Conservation (phyloP, 2,329 filamentous ascomycete species). For the Chrysoporthe deuterocubensis region DNA sequence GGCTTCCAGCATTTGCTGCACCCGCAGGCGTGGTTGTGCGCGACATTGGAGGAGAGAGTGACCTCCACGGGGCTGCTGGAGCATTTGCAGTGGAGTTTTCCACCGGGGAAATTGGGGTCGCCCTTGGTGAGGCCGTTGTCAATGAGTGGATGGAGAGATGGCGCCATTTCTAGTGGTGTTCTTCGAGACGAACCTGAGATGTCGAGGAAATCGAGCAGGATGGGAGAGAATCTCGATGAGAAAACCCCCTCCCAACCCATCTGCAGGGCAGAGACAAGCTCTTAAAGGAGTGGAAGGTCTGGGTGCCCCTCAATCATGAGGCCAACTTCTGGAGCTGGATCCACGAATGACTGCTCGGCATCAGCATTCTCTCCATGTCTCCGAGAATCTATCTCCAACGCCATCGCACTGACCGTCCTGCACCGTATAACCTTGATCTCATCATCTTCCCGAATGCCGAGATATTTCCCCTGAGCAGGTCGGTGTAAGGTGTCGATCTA, state of each 20-base stretch:
- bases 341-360: conserved; percentile 18
- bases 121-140: conserved; percentile 66
- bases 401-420: conserved; percentile 1
- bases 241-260: not conserved
- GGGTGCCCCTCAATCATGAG: not conserved
- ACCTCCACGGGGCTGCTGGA: conserved; percentile 59
- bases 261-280: not conserved
- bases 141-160: conserved; percentile 64
- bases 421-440: not conserved
- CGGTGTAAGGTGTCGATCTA: not conserved
- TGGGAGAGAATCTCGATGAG: not conserved
- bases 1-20: conserved; percentile 78
- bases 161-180: conserved; percentile 35
- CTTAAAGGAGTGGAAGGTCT: not conserved
- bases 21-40: conserved; percentile 72
- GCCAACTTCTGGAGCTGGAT: not conserved
- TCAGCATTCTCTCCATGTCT: conserved; percentile 8
- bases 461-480: not conserved
- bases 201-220: not conserved
- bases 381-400: conserved; percentile 17
- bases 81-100: conserved; percentile 67
- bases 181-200: not conserved
- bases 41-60: conserved; percentile 59
- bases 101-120: conserved; percentile 57
- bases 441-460: conserved; percentile 27